Base-by-base conservation (phyloP, 31 red algal species). In the Endocladia muricata region DNA sequence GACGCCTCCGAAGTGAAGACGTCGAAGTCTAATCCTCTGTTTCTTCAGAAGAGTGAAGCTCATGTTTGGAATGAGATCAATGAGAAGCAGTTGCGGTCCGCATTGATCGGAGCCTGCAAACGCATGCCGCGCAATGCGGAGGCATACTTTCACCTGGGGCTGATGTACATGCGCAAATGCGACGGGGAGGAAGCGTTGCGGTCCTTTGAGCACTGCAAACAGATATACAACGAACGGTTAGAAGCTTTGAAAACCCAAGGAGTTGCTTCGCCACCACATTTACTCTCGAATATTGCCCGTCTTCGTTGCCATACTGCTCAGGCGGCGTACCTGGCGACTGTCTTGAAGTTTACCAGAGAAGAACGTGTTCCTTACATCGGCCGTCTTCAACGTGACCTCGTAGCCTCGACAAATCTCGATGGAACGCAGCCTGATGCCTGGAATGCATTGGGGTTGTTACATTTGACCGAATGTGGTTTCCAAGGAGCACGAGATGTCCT, bases 1-100 rank as follows among this genome's bases (percentile, higher is more conserved):
- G n/a, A n/a, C n/a, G n/a, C n/a, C n/a, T n/a, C n/a, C n/a, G n/a
- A n/a, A n/a, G n/a, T n/a, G n/a, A n/a, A n/a, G n/a, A n/a, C n/a
- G n/a, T n/a, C n/a, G n/a, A n/a, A n/a, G n/a, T n/a, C n/a, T n/a
- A n/a, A n/a, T n/a, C n/a, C n/a, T n/a, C n/a, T n/a, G n/a, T n/a
- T n/a, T n/a, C n/a, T n/a, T n/a, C n/a, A n/a, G n/a, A n/a, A n/a
- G n/a, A n/a, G n/a, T n/a, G n/a, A n/a, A n/a, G n/a, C 77, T n/a
- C 78, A 82, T 43, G 59, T 72, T 40, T 92, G 74, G 81, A 92
- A 77, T 41, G 74, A 85, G 13, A 25, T 79, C 7, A 85, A 83
- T 61, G 89, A 92, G 49, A 92, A 92, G 74, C 89, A 92, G 37
- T 57, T 92, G 22, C 89, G 89, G 2, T 84, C 89, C 48, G 89